A percentile compares a stretch with the other conserved stretches of the same genome.
These are phyloP conservation scores for Cladosporium sp. DNA, from an alignment of 2,329 filamentous ascomycete species.

Conservation along the genomic window DNA sequence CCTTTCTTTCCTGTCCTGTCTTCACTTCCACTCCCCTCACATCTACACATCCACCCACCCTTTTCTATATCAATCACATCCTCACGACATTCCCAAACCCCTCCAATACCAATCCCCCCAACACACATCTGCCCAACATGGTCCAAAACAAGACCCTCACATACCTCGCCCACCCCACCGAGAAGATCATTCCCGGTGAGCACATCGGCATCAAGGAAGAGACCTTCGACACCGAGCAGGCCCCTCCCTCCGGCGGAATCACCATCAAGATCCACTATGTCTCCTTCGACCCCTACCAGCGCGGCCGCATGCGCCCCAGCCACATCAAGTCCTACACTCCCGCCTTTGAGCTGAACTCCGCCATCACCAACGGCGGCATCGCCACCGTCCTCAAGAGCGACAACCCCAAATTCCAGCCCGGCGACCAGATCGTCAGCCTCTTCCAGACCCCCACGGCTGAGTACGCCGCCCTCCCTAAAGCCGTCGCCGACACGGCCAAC, in stretches of 20 bases:
- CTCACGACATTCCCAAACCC: too few species aligned
- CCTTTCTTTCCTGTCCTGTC: neutral
- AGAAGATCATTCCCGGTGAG: slow-evolving; percentile 64
- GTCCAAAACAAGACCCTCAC: slow-evolving; percentile 69
- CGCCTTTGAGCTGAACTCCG: slow-evolving; percentile 56
- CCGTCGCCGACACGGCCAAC: slow-evolving; percentile 39
- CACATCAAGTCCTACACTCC: slow-evolving; percentile 62
- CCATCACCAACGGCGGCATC: slow-evolving; percentile 61
- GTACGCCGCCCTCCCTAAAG: slow-evolving; percentile 56
- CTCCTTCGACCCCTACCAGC: slow-evolving; percentile 81
- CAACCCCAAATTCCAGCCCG: slow-evolving; percentile 56
- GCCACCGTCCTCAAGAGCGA: slow-evolving; percentile 68
- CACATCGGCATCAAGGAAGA: slow-evolving; percentile 63
- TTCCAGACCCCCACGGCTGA: slow-evolving; percentile 41
- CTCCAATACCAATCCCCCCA: neutral
- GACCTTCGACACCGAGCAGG: slow-evolving; percentile 61
- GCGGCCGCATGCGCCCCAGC: slow-evolving; percentile 68
- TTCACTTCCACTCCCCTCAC: neutral
- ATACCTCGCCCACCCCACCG: slow-evolving; percentile 65
- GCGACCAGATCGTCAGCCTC: slow-evolving; percentile 54
- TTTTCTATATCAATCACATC: too few species aligned
- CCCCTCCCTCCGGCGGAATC: slow-evolving; percentile 60
- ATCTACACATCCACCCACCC: neutral
- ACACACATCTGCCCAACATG: slow-evolving; percentile 32
- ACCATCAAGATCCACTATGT: slow-evolving; percentile 66